phyloP scores from a whole-genome alignment of 495 filamentous ascomycete genomes.

The Annulohypoxylon nitens region DNA sequence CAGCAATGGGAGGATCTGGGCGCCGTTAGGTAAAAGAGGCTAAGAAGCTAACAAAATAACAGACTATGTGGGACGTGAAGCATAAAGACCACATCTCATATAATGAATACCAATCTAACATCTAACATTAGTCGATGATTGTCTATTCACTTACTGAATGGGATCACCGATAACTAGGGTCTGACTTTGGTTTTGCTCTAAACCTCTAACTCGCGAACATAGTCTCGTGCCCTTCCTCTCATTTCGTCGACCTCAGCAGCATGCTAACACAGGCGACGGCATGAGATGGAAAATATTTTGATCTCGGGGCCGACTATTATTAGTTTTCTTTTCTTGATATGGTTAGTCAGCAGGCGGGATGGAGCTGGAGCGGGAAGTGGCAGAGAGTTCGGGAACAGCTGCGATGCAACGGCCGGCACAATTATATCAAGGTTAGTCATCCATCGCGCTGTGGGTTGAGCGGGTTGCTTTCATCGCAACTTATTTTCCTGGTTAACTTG shows the following conservation, averaged over 20 bases:
- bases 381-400: neutral
- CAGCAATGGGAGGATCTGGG: neutral
- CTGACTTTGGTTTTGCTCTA: neutral
- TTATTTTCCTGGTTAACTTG: neutral
- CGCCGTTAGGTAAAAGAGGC: neutral
- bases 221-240: neutral
- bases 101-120: conserved; percentile 7
- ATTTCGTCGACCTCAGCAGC: too few species aligned
- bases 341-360: conserved; percentile 19
- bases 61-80: neutral
- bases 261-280: too few species aligned
- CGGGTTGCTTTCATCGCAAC: neutral
- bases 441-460: conserved; percentile 24
- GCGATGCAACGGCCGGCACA: neutral
- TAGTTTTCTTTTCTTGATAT: conserved; percentile 4
- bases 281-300: neutral
- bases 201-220: neutral
- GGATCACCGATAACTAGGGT: conserved; percentile 13
- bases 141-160: conserved; percentile 2
- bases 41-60: neutral
- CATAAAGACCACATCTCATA: conserved; percentile 14
- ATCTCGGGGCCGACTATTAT: conserved; percentile 2
- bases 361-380: neutral
- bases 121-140: conserved; percentile 5
- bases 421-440: conserved; percentile 28